Conservation (phyloP, 352 stramenopile species). For the Pythium sukuiense region DNA sequence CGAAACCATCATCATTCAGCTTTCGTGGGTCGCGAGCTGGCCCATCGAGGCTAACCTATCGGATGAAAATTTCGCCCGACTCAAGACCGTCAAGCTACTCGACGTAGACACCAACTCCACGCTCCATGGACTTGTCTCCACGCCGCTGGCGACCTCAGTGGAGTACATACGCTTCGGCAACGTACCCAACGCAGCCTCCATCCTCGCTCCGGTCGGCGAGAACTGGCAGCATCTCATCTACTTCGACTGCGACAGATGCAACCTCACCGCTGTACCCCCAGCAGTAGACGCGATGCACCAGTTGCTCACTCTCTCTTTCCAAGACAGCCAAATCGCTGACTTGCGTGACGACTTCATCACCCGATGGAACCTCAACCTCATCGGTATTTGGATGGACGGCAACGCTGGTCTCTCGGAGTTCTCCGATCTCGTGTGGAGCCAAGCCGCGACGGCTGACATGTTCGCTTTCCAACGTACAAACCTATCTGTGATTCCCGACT, state of each 20-base stretch:
- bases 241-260: constrained; percentile 15
- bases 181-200: constrained; percentile 6
- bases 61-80: neutral
- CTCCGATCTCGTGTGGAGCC: constrained; percentile 14
- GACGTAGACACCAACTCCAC: constrained; percentile 2
- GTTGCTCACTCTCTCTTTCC: constrained; percentile 10
- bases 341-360: constrained; percentile 16
- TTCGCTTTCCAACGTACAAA: constrained; percentile 20
- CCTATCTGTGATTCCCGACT: constrained; percentile 8
- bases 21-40: constrained; percentile 12
- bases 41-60: neutral
- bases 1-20: constrained; percentile 3
- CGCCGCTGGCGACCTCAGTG: neutral
- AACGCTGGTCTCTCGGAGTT: constrained; percentile 7
- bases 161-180: constrained; percentile 19
- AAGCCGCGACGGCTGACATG: constrained; percentile 7
- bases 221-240: constrained; percentile 20
- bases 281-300: constrained; percentile 13
- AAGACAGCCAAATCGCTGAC: neutral
- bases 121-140: constrained; percentile 2
- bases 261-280: constrained; percentile 7
- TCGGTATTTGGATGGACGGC: constrained; percentile 15
- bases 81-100: constrained; percentile 20
- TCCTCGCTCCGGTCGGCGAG: constrained; percentile 4
- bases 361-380: neutral